A percentile compares a stretch with the other conserved stretches of the same genome.
Conservation (phyloP, 2,329 filamentous ascomycete species). For the Chaetothyriales sp. region DNA sequence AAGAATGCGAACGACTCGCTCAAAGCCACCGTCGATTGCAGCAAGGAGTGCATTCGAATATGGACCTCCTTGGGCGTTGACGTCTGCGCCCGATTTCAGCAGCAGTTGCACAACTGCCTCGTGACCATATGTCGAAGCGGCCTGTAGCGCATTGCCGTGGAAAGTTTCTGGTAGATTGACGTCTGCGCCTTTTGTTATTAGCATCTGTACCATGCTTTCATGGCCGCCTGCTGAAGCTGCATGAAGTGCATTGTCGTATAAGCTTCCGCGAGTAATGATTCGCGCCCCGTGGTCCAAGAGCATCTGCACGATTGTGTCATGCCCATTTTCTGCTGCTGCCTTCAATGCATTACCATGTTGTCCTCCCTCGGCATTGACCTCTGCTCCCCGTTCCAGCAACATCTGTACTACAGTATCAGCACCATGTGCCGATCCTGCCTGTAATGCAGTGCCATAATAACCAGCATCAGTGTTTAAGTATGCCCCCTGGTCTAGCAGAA, state of each 20-base stretch:
- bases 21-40: conserved; percentile 1
- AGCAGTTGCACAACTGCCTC: conserved; percentile 5
- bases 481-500: conserved; percentile 8
- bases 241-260: conserved; percentile 6
- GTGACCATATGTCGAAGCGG: conserved; percentile 1
- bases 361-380: conserved; percentile 12
- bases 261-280: conserved; percentile 1
- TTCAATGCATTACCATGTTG: conserved; percentile 6
- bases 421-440: conserved; percentile 2
- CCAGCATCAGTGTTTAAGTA: neutral
- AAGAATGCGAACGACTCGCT: conserved; percentile 12
- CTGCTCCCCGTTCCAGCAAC: conserved; percentile 3
- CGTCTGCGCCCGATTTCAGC: conserved; percentile 6
- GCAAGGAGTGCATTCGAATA: conserved; percentile 1
- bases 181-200: conserved; percentile 18
- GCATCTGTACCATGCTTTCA: conserved; percentile 11
- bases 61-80: neutral
- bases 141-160: conserved; percentile 1
- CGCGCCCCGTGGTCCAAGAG: conserved; percentile 7
- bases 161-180: conserved; percentile 10
- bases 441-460: conserved; percentile 4
- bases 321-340: conserved; percentile 7
- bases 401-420: neutral
- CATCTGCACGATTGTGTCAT: conserved; percentile 5
- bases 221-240: conserved; percentile 13